These are phyloP conservation scores for Pugionium dolabratum DNA, from an alignment of 345 rosid species.

Conservation along the genomic window DNA sequence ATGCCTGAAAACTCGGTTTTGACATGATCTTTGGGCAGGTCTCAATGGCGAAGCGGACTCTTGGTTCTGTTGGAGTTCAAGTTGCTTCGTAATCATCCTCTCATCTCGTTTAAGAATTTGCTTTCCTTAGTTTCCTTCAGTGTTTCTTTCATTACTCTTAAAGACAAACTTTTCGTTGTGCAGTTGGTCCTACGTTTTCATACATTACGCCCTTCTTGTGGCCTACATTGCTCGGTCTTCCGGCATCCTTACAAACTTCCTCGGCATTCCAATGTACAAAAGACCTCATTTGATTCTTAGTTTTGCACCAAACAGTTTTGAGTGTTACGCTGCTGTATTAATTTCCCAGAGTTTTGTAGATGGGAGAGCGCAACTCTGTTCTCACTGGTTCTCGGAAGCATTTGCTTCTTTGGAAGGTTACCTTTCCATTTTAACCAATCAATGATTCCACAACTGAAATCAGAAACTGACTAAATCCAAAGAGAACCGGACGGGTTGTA, in stretches of 20 bases:
- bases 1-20: slow-evolving; percentile 7
- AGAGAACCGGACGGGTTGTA: neutral
- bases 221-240: slow-evolving; percentile 97
- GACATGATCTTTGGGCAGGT: slow-evolving; percentile 49
- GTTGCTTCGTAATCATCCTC: slow-evolving; percentile 63
- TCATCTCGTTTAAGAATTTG: slow-evolving; percentile 22
- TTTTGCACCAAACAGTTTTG: neutral
- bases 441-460: neutral
- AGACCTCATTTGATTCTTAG: slow-evolving; percentile 19
- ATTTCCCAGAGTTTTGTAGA: slow-evolving; percentile 53
- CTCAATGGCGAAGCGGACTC: slow-evolving; percentile 91
- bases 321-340: slow-evolving; percentile 23
- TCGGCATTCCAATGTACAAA: slow-evolving; percentile 77
- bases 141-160: slow-evolving; percentile 14
- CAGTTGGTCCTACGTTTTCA: slow-evolving; percentile 93
- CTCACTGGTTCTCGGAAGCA: slow-evolving; percentile 69
- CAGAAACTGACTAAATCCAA: neutral
- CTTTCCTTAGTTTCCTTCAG: neutral
- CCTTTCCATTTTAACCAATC: neutral
- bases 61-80: slow-evolving; percentile 85
- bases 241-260: slow-evolving; percentile 68
- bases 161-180: slow-evolving; percentile 35
- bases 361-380: slow-evolving; percentile 87
- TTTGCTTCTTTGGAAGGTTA: slow-evolving; percentile 94
- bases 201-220: slow-evolving; percentile 87